Base-by-base conservation (phyloP, 495 filamentous ascomycete genomes). In the Parathielavia hyrcaniae region DNA sequence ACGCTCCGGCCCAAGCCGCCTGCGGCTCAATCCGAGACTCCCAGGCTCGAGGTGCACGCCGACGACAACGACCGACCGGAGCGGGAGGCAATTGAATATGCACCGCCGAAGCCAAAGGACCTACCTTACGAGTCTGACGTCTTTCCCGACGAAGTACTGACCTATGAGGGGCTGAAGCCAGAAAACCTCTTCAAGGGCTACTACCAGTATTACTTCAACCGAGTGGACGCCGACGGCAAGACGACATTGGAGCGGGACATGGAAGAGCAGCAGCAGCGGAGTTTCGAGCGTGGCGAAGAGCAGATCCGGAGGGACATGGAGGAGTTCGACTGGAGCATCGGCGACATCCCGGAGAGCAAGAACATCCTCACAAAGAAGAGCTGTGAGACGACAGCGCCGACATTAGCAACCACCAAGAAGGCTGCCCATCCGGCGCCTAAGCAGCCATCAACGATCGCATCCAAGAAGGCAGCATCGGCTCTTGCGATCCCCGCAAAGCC, bases 41-140 rank as follows among this genome's bases (percentile, higher is more conserved):
- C 56, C 62, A 79, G 74, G 40, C 64, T 75, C 12, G 73, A 77
- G 35, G 75, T 78, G 50, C 69, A 74, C 49, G 62, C 60, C 17
- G 66, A 70, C 17, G 66, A 70, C 55, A 64, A 62, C 34, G 69
- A 68, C 40, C 60, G 70, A 3, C 60, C 73, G 8, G 72, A 77
- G 17, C 76, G 84, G 23, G 87, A 90, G 60, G 85, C 89, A 57
- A 76, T 85, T 36, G 73, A 80, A 60, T 73, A 73, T 55, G 67
- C 64, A 22, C 76, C 77, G 59, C 81, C 75, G 59, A 63, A 64
- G 53, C 66, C 67, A 23, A 71, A 71, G 78, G 87, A 86, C 49
- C 76, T 86, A 6, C 86, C 86, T 0, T 91, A 95, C 66, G 65
- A 86, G 55, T 87, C 88, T 20, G 88, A 95, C 52, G 84, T 91